These are phyloP conservation scores for Sugiyamaella xylanicola DNA, from an alignment of 1,139 yeast species.

Conservation along the genomic window DNA sequence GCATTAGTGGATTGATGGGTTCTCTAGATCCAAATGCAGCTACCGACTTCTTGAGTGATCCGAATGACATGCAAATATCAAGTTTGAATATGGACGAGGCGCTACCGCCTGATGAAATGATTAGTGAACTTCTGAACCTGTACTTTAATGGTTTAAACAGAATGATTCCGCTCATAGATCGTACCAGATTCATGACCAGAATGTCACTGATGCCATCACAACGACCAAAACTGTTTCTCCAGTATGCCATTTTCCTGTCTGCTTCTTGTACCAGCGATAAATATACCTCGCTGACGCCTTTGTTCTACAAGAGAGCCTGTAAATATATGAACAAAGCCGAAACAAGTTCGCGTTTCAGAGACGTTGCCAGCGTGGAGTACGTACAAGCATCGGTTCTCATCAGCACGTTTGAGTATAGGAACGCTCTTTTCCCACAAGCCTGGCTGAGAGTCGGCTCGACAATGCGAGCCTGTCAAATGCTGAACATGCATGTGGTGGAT, in stretches of 20 bases:
- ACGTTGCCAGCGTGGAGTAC: conserved; percentile 29
- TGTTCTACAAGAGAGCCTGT: conserved; percentile 35
- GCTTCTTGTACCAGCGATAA: conserved; percentile 34
- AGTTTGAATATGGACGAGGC: conserved; percentile 33
- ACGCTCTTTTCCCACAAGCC: conserved; percentile 37
- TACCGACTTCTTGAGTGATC: not conserved
- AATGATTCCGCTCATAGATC: conserved; percentile 32
- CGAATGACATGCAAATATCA: conserved; percentile 15
- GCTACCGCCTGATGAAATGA: conserved; percentile 34
- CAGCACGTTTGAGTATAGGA: conserved; percentile 35
- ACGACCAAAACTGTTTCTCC: conserved; percentile 36
- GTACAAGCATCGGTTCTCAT: conserved; percentile 36
- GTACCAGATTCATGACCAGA: conserved; percentile 27
- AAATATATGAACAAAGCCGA: conserved; percentile 32
- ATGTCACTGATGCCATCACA: conserved; percentile 22
- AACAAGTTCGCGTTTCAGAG: conserved; percentile 28
- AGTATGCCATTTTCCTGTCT: conserved; percentile 37
- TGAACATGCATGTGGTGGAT: conserved; percentile 33
- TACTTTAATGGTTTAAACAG: conserved; percentile 30
- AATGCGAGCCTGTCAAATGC: conserved; percentile 33
- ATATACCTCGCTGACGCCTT: conserved; percentile 25
- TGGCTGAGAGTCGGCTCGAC: conserved; percentile 40
- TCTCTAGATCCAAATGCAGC: not conserved
- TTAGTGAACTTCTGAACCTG: conserved; percentile 30
- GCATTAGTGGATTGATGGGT: not conserved